Evolutionary conservation across 2,329 filamentous ascomycete genomes (phyloP).

Genomic region (Diaporthe amygdali): DNA sequence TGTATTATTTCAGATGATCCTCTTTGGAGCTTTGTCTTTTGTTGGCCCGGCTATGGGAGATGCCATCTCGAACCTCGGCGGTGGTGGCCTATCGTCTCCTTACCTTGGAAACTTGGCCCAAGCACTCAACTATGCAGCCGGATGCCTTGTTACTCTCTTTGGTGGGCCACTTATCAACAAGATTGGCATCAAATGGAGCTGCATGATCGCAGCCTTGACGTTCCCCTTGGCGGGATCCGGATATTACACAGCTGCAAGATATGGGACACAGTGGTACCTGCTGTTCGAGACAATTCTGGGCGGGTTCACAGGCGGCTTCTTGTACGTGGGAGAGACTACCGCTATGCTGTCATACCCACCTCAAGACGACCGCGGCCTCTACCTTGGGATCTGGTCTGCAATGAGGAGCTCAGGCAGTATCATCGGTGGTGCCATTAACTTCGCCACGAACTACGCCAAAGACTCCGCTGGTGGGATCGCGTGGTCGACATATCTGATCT

Average conservation of each 20-base stretch:
- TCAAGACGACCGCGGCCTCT: slow-evolving; percentile 39
- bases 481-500: slow-evolving; percentile 37
- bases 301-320: slow-evolving; percentile 31
- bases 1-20: slow-evolving; percentile 24
- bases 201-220: slow-evolving; percentile 39
- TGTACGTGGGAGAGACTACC: slow-evolving; percentile 41
- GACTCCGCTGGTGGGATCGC: slow-evolving; percentile 32
- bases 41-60: slow-evolving; percentile 25
- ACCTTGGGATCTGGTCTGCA: slow-evolving; percentile 38
- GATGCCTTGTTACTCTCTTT: slow-evolving; percentile 27
- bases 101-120: slow-evolving; percentile 22
- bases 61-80: slow-evolving; percentile 25
- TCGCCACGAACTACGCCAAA: slow-evolving; percentile 32
- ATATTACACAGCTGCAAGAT: slow-evolving; percentile 39
- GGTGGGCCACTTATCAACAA: slow-evolving; percentile 45
- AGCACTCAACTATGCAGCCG: slow-evolving; percentile 21
- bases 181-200: slow-evolving; percentile 42
- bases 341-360: slow-evolving; percentile 42
- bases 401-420: slow-evolving; percentile 40
- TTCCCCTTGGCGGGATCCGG: slow-evolving; percentile 41
- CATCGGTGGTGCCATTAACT: slow-evolving; percentile 41
- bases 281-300: slow-evolving; percentile 34
- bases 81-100: slow-evolving; percentile 24
- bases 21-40: slow-evolving; percentile 24
- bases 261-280: slow-evolving; percentile 36